phyloP scores from a whole-genome alignment of 306 rosid species.

The Crotalaria pallida region DNA sequence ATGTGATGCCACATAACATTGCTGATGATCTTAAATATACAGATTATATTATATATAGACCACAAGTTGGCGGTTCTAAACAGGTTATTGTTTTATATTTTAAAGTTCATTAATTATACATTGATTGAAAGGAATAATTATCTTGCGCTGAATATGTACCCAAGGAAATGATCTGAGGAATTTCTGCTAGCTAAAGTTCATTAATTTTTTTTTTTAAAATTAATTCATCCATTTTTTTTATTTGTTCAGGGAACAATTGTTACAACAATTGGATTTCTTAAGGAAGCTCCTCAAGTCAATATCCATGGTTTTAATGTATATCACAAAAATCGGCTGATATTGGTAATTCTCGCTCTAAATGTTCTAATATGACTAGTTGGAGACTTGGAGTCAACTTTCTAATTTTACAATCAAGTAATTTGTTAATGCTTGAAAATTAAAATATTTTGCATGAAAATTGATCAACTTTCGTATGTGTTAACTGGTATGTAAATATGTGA shows the following conservation, averaged over 20 bases:
- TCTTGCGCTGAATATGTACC: not conserved
- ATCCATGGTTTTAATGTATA: slow-evolving; percentile 87
- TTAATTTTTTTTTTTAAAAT: not conserved
- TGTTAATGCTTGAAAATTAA: not conserved
- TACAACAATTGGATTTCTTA: slow-evolving; percentile 87
- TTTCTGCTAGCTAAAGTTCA: not conserved
- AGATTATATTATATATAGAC: slow-evolving; percentile 62
- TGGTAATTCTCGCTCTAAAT: slow-evolving; percentile 39
- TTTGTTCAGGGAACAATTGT: slow-evolving; percentile 50
- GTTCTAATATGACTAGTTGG: not conserved
- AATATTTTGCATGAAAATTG: not conserved
- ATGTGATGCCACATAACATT: slow-evolving; percentile 66
- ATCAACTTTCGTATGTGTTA: too few species aligned
- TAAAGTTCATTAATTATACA: not conserved
- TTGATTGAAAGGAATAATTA: not conserved
- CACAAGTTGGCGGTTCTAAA: slow-evolving; percentile 47
- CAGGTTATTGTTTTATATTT: slow-evolving; percentile 48
- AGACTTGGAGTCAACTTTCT: not conserved
- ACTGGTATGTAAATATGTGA: too few species aligned
- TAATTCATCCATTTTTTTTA: not conserved
- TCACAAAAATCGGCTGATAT: slow-evolving; percentile 88
- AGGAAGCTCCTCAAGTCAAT: slow-evolving; percentile 73
- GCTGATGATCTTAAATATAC: slow-evolving; percentile 68
- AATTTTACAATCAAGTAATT: not conserved
- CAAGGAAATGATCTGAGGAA: not conserved